A percentile compares a stretch with the other conserved stretches of the same genome.
Conservation (phyloP, 495 filamentous ascomycete species). For the Podospora pseudopauciseta region DNA sequence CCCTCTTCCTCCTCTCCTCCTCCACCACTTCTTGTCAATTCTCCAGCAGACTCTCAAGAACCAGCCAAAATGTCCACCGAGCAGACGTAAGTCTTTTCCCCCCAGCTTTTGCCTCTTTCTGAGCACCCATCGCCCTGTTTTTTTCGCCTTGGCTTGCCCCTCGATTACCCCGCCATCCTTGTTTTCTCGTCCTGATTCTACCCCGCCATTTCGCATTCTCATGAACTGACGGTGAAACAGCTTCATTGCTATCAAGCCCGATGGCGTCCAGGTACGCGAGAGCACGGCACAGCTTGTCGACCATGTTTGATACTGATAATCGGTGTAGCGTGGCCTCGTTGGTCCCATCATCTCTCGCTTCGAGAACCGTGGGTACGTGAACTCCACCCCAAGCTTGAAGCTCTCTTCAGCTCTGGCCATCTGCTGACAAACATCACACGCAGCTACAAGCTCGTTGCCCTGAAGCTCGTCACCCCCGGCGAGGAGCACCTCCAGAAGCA, state of each 20-base stretch:
- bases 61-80: conserved; percentile 72
- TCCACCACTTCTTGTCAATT: conserved; percentile 33
- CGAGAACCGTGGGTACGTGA: conserved; percentile 79
- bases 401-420: background rate
- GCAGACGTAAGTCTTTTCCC: conserved; percentile 74
- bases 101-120: background rate
- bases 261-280: conserved; percentile 88
- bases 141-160: conserved; percentile 17
- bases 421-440: conserved; percentile 19
- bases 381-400: conserved; percentile 13
- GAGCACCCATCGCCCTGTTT: background rate
- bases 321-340: conserved; percentile 80
- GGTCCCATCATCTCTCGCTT: conserved; percentile 96
- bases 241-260: conserved; percentile 99
- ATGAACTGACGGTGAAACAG: conserved; percentile 56
- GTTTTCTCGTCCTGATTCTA: conserved; percentile 8
- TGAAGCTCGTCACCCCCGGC: conserved; percentile 86
- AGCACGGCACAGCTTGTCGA: conserved; percentile 11
- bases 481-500: conserved; percentile 96
- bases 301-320: conserved; percentile 26
- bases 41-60: conserved; percentile 32
- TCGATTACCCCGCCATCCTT: conserved; percentile 33
- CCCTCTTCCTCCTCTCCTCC: conserved; percentile 36
- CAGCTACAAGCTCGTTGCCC: conserved; percentile 94
- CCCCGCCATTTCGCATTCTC: conserved; percentile 18